Base-by-base conservation (phyloP, 495 filamentous ascomycete genomes). In the Xylaria curta region DNA sequence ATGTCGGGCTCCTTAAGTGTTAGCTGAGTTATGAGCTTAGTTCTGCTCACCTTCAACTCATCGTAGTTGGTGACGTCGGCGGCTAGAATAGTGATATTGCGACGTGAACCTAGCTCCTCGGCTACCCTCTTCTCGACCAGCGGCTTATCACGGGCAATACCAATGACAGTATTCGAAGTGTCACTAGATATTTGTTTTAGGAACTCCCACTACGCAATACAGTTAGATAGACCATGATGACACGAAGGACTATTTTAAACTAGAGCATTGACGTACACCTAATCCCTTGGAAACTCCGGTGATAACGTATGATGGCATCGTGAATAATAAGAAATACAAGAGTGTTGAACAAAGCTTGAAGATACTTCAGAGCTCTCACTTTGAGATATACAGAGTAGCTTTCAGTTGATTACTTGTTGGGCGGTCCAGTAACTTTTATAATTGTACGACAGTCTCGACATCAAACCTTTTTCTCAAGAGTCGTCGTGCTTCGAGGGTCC, bases 21-120 rank as follows among this genome's bases (percentile, higher is more conserved):
- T 12, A 10, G 17, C 33, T 59, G 24, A 49, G 33, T 49, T 17
- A 3, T 1, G 21, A 46, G 19, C 24, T 44, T 1, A 38, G n/a
- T 7, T 44, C 38, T 46, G 3, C 70, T 68, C 36, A 78, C 79
- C 64, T 81, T 77, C 17, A 86, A 74, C 61, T 76, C 79, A 7
- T 59, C 46, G 38, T 81, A 72, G 33, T 84, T 76, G 4, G 73
- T 76, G 17, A 86, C 74, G 66, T 89, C 86, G 28, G 82, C 70
- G 31, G 80, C 74, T n/a, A 87, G 68, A 40, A 83, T 71, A 49
- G 85, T 73, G 1, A 87, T 72, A 54, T 85, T 86, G 54, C 21
- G 44, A 49, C 80, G 76, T 31, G 46, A 59, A 24, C 56, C 63
- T 6, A 79, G 70, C 42, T 79, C 66, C 36, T 77, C 75, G 74